Conservation (phyloP, 257 asterid species). For the Petunia secreta region DNA sequence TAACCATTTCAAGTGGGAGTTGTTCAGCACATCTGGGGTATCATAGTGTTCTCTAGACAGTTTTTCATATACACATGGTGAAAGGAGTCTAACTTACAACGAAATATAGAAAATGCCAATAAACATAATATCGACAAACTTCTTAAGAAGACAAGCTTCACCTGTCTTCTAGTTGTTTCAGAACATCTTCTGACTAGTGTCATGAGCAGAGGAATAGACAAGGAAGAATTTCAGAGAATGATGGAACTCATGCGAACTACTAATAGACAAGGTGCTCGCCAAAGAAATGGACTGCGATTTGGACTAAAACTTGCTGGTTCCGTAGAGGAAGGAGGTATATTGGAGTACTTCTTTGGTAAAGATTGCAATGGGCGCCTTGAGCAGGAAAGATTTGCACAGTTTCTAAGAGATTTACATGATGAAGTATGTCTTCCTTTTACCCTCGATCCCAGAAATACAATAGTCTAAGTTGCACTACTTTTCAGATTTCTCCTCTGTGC, state of each 20-base stretch:
- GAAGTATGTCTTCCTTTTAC: constrained; percentile 51
- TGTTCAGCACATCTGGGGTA: too few relatives aligned
- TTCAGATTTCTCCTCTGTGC: neutral
- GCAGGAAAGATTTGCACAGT: constrained; percentile 69
- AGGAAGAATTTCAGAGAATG: constrained; percentile 83
- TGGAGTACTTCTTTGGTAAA: constrained; percentile 78
- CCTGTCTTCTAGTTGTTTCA: neutral
- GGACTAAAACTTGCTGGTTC: constrained; percentile 74
- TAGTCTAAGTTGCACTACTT: neutral
- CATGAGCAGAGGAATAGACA: constrained; percentile 70
- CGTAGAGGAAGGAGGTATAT: constrained; percentile 79
- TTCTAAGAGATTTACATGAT: constrained; percentile 75
- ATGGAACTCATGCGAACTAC: constrained; percentile 83
- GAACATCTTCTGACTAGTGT: constrained; percentile 14
- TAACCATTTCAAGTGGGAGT: too few relatives aligned
- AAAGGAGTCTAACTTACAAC: neutral
- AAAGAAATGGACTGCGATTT: constrained; percentile 71
- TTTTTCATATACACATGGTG: neutral
- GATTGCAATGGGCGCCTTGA: constrained; percentile 67
- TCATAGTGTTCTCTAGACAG: neutral
- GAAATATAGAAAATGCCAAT: neutral
- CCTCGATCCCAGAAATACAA: neutral
- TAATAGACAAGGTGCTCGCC: constrained; percentile 80
- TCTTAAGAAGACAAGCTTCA: neutral
- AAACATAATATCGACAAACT: neutral